Evolutionary conservation across 129 eudicot genomes (phyloP).

Genomic region (Silybum marianum): DNA sequence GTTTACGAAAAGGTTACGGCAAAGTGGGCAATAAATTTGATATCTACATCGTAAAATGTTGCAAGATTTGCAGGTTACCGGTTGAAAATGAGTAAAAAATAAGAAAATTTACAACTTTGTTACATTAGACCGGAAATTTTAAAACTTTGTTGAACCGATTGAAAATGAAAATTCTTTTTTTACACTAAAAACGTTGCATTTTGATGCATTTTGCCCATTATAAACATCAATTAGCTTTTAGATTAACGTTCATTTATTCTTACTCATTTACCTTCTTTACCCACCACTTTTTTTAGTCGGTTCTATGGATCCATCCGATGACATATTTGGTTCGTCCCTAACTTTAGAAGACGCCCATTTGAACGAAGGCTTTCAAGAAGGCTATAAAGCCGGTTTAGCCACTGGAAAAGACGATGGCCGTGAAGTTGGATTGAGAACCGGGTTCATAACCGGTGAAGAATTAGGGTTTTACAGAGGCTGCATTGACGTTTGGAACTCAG

Average conservation of each 20-base stretch:
- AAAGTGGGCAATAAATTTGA: background rate
- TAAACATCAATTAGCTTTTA: background rate
- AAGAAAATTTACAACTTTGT: background rate
- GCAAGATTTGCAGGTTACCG: background rate
- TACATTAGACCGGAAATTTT: background rate
- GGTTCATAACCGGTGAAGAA: conserved; percentile 74
- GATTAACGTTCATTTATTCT: background rate
- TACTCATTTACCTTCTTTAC: conserved; percentile 1
- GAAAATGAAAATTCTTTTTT: background rate
- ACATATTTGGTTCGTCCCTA: conserved; percentile 49
- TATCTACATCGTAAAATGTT: background rate
- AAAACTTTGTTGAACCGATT: background rate
- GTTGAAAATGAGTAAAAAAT: background rate
- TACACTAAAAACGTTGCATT: background rate
- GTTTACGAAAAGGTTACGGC: background rate
- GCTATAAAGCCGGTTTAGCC: conserved; percentile 58
- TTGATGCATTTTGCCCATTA: background rate
- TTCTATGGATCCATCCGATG: conserved; percentile 31
- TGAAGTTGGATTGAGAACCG: conserved; percentile 67
- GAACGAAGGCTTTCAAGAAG: conserved; percentile 43
- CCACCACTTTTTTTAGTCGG: background rate
- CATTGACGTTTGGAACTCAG: conserved; percentile 62
- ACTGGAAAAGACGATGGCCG: conserved; percentile 71
- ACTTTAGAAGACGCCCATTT: conserved; percentile 29
- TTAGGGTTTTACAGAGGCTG: conserved; percentile 83